Conservation (phyloP, 805 yeast species). For the Saccharomycopsis guyanensis region DNA sequence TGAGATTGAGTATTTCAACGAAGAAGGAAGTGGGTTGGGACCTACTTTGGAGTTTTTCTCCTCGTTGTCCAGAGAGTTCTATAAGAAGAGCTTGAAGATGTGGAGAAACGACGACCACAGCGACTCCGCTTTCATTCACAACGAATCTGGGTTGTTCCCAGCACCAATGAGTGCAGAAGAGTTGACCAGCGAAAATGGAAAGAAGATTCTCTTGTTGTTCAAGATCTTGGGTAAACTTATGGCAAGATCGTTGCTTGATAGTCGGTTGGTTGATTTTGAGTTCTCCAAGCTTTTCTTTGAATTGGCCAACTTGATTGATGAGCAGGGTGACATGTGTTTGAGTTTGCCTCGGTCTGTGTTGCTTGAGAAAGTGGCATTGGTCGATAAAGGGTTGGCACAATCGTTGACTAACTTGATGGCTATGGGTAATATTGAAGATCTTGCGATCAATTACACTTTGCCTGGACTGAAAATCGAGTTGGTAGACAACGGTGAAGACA, state of each 20-base stretch:
- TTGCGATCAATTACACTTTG: conserved; percentile 57
- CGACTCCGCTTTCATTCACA: conserved; percentile 33
- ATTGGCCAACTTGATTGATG: conserved; percentile 33
- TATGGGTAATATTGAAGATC: conserved; percentile 39
- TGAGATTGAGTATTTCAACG: conserved; percentile 83
- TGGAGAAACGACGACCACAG: conserved; percentile 50
- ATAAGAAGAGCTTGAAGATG: conserved; percentile 45
- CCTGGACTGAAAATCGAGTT: conserved; percentile 72
- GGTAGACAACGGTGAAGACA: conserved; percentile 45
- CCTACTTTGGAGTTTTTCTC: conserved; percentile 94
- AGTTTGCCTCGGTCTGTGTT: conserved; percentile 1
- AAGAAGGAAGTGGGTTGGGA: conserved; percentile 94
- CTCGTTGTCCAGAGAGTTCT: conserved; percentile 66
- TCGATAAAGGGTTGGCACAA: conserved; percentile 53
- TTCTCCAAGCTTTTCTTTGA: conserved; percentile 68
- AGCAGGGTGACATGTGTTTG: neutral
- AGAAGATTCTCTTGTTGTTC: conserved; percentile 45
- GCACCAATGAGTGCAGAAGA: conserved; percentile 38
- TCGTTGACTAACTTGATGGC: conserved; percentile 44
- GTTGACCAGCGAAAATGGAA: conserved; percentile 28
- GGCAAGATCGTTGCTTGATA: conserved; percentile 81
- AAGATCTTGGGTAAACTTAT: conserved; percentile 70
- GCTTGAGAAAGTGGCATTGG: conserved; percentile 34
- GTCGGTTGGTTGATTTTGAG: conserved; percentile 77
- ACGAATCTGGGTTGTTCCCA: conserved; percentile 64